phyloP scores from a whole-genome alignment of 2,329 filamentous ascomycete species.

The Tympanopsis confertula region DNA sequence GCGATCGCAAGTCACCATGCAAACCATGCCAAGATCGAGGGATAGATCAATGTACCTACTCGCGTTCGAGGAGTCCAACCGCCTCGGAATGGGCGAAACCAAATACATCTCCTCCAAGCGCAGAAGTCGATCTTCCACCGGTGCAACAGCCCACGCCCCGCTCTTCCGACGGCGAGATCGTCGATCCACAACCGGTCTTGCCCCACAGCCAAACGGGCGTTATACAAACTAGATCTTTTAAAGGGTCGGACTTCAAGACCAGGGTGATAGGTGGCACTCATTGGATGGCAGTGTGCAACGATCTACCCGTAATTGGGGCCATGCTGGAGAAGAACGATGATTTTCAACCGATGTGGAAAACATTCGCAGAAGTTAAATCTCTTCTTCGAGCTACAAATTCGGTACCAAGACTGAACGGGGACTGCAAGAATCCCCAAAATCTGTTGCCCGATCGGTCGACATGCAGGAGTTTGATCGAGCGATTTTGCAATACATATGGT shows the following conservation, averaged over 20 bases:
- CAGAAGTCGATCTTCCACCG: slow-evolving; percentile 4
- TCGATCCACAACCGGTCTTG: neutral
- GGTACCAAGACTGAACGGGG: too few species aligned
- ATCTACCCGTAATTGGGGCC: slow-evolving; percentile 6
- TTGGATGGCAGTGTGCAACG: slow-evolving; percentile 8
- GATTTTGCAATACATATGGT: slow-evolving; percentile 5
- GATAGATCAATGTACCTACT: too few species aligned
- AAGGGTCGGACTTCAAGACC: slow-evolving; percentile 4
- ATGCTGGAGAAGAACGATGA: slow-evolving; percentile 6
- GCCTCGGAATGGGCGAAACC: too few species aligned
- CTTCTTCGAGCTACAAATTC: slow-evolving; percentile 3
- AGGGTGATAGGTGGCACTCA: slow-evolving; percentile 7
- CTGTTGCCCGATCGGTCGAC: slow-evolving; percentile 6
- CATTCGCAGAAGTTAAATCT: slow-evolving; percentile 6
- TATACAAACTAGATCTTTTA: slow-evolving; percentile 1
- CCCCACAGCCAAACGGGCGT: slow-evolving; percentile 1
- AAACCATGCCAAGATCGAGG: slow-evolving; percentile 6
- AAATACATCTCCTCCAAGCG: too few species aligned
- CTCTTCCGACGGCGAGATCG: neutral
- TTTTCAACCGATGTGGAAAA: slow-evolving; percentile 4
- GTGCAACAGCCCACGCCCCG: slow-evolving; percentile 5
- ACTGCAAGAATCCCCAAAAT: too few species aligned
- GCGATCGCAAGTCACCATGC: slow-evolving; percentile 7
- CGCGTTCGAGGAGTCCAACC: too few species aligned
- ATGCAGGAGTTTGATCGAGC: slow-evolving; percentile 5